These are phyloP conservation scores for Plenodomus lindquistii DNA, from an alignment of 2,329 filamentous ascomycete genomes.

Conservation along the genomic window DNA sequence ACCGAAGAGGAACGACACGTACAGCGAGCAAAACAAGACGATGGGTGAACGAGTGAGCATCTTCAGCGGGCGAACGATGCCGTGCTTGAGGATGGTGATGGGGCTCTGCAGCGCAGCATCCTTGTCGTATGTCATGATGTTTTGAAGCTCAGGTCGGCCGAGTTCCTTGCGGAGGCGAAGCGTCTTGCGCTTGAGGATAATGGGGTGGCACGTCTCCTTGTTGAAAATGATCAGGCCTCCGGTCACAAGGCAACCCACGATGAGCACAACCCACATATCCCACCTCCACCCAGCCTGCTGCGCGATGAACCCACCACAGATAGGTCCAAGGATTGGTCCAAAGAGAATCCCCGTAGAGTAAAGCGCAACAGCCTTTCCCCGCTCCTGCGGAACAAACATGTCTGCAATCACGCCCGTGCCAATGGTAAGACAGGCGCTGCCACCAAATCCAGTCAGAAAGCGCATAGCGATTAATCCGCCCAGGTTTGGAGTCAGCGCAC, in stretches of 20 bases:
- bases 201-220: slow-evolving; percentile 54
- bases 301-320: slow-evolving; percentile 40
- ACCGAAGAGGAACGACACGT: slow-evolving; percentile 42
- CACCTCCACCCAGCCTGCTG: slow-evolving; percentile 36
- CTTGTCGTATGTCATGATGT: slow-evolving; percentile 42
- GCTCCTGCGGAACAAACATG: slow-evolving; percentile 36
- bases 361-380: slow-evolving; percentile 38
- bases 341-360: slow-evolving; percentile 38
- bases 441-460: slow-evolving; percentile 24
- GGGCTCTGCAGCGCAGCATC: slow-evolving; percentile 17
- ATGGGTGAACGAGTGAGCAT: slow-evolving; percentile 40
- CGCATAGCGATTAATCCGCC: slow-evolving; percentile 36
- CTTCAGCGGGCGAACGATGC: slow-evolving; percentile 43
- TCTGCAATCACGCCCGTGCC: slow-evolving; percentile 42
- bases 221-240: slow-evolving; percentile 44
- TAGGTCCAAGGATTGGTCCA: slow-evolving; percentile 38
- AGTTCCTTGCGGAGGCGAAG: slow-evolving; percentile 53
- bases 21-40: slow-evolving; percentile 37
- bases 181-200: slow-evolving; percentile 61
- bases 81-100: slow-evolving; percentile 27
- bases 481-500: slow-evolving; percentile 41
- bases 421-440: slow-evolving; percentile 40
- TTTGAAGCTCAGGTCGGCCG: slow-evolving; percentile 52
- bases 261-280: slow-evolving; percentile 42
- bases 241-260: slow-evolving; percentile 28